Evolutionary conservation across 768 basidiomycete genomes (phyloP).

Genomic region (Lactarius evosmus): DNA sequence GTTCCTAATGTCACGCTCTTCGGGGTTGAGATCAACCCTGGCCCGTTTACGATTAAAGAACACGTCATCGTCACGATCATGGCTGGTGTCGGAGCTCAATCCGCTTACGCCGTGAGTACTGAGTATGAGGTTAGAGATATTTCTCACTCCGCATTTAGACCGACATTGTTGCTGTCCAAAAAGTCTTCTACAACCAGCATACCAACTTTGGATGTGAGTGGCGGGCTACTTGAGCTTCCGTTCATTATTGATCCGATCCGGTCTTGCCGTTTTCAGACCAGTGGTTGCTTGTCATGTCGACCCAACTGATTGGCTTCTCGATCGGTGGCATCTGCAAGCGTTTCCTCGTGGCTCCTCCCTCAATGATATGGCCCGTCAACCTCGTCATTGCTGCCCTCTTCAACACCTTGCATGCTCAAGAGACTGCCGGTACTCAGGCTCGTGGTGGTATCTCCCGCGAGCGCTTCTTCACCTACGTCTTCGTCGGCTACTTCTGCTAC

Average conservation of each 20-base stretch:
- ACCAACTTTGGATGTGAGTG: constrained; percentile 36
- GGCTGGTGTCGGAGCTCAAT: constrained; percentile 37
- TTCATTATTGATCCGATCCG: background rate
- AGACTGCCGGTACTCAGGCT: constrained; percentile 42
- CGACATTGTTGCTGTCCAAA: constrained; percentile 46
- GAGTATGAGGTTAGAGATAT: background rate
- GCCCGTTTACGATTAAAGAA: constrained; percentile 74
- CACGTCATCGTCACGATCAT: constrained; percentile 52
- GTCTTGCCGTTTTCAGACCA: constrained; percentile 29
- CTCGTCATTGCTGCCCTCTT: constrained; percentile 45
- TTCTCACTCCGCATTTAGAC: constrained; percentile 30
- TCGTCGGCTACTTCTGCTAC: constrained; percentile 37
- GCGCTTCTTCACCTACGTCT: constrained; percentile 48
- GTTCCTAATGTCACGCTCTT: constrained; percentile 53
- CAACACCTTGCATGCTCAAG: constrained; percentile 41
- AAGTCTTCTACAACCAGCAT: constrained; percentile 43
- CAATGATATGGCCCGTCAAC: constrained; percentile 46
- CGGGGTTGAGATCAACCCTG: constrained; percentile 56
- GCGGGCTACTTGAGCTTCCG: background rate
- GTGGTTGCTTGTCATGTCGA: constrained; percentile 43
- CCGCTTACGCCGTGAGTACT: constrained; percentile 35
- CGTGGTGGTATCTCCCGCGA: constrained; percentile 50
- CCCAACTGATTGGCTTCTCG: constrained; percentile 43
- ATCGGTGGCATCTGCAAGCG: constrained; percentile 44
- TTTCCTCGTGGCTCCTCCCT: constrained; percentile 44